These are phyloP conservation scores for Colletotrichum endophyticum DNA, from an alignment of 2,329 filamentous ascomycete genomes.

Conservation along the genomic window DNA sequence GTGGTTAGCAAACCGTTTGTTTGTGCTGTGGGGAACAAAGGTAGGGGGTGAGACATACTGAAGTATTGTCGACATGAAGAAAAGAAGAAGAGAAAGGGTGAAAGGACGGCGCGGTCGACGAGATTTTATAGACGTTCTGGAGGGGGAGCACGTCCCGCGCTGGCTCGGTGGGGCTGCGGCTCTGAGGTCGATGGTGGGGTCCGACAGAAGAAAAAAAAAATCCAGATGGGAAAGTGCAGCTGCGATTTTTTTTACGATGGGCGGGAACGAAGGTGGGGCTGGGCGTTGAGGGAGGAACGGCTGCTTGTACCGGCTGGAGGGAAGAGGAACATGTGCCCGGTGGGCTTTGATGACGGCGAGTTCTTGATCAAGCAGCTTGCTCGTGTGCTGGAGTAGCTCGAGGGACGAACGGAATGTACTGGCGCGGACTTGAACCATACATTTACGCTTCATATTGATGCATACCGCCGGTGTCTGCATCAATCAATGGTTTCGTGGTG, in stretches of 20 bases:
- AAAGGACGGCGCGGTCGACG: constrained; percentile 30
- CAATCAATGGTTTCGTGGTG: constrained; percentile 26
- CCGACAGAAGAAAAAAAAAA: background rate
- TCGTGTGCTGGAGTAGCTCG: background rate
- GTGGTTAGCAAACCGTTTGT: constrained; percentile 22
- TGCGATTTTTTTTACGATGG: background rate
- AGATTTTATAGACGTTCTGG: constrained; percentile 45
- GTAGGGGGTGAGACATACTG: constrained; percentile 47
- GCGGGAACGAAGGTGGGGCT: background rate
- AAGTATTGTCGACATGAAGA: constrained; percentile 69
- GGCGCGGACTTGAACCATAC: background rate
- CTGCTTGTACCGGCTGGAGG: background rate
- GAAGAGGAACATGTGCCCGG: too few species aligned
- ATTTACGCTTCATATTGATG: rapidly evolving
- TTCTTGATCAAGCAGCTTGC: background rate
- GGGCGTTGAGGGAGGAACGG: background rate
- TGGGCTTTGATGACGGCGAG: background rate
- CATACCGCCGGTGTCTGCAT: too few species aligned
- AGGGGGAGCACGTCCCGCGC: background rate
- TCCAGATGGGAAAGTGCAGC: background rate
- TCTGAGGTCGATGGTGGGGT: background rate
- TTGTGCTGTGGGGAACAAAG: background rate
- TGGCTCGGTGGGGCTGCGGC: background rate
- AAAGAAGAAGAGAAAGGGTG: constrained; percentile 46
- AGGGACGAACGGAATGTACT: background rate